These are phyloP conservation scores for Neurospora sp. DNA, from an alignment of 495 filamentous ascomycete genomes.

Conservation along the genomic window DNA sequence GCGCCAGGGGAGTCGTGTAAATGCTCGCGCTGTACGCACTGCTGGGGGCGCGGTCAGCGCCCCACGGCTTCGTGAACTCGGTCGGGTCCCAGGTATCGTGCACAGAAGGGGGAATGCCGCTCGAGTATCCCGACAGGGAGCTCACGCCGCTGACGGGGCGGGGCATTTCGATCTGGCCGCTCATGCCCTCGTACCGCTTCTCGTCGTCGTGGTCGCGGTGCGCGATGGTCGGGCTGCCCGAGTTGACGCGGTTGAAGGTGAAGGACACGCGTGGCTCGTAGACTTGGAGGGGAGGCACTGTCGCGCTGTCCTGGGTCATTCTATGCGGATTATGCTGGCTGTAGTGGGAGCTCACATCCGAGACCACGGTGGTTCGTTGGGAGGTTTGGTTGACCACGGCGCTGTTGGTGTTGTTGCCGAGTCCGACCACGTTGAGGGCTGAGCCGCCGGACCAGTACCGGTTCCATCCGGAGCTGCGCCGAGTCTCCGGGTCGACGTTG, in stretches of 20 bases:
- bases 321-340: slow-evolving; percentile 31
- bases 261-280: slow-evolving; percentile 41
- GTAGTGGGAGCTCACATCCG: slow-evolving; percentile 43
- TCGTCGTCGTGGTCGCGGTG: slow-evolving; percentile 25
- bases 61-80: slow-evolving; percentile 29
- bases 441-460: slow-evolving; percentile 50
- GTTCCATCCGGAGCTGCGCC: slow-evolving; percentile 51
- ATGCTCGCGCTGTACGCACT: slow-evolving; percentile 44
- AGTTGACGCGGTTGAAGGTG: slow-evolving; percentile 49
- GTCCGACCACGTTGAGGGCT: slow-evolving; percentile 40
- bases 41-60: slow-evolving; percentile 42
- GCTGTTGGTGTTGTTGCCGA: slow-evolving; percentile 20
- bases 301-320: slow-evolving; percentile 43
- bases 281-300: slow-evolving; percentile 40
- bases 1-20: slow-evolving; percentile 30
- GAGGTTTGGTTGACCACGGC: slow-evolving; percentile 16
- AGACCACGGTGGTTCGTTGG: slow-evolving; percentile 32
- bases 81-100: slow-evolving; percentile 44
- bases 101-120: slow-evolving; percentile 44
- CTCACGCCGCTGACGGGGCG: slow-evolving; percentile 45
- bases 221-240: slow-evolving; percentile 58
- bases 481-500: slow-evolving; percentile 22
- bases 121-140: slow-evolving; percentile 46
- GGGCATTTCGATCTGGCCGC: slow-evolving; percentile 47
- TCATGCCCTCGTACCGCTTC: slow-evolving; percentile 45